Evolutionary conservation across 1,284 basidiomycete genomes (phyloP), one percentile per base, ranked within the genome.

Genomic region (Clitocybe nebularis): DNA sequence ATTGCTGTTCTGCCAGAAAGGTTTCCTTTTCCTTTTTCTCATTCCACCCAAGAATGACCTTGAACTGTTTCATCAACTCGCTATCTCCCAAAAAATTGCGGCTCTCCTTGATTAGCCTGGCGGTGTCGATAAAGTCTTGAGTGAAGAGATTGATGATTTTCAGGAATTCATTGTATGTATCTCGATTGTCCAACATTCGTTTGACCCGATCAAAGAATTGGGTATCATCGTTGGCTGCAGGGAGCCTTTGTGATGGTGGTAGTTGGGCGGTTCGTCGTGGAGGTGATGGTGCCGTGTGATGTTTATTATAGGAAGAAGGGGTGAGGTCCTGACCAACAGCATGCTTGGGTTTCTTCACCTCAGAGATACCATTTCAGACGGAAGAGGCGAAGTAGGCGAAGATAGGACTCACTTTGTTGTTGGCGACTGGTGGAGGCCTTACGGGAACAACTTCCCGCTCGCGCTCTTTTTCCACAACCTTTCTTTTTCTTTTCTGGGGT

Each of bases 171-270:
- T 94, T 89, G 69, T 96, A 98, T 3, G 86, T 85, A 41, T 92
- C 83, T 28, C 90, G 83, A 59, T 88, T 91, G 55, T 94, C 92
- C 46, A 97, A 75, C 34, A 80, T 77, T 47, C 87, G 87, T 63
- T 92, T 93, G 54, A 96, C 91, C 30, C 89, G 85, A 54, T 96
- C 92, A 59, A 99, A 98, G 70, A 98, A 97, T 41, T 87, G 84
- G 1, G 83, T 77, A 47, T 95, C 90, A 45, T 94, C 87, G 63
- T 43, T 79, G 61, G 54, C 51, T 2, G 55, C 44, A 10, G 58
- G 52, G 3, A 72, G 63, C 20, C 62, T 64, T 33, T 66, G 58
- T 45, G 68, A 62, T 37, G 61, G 55, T 16, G 59, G 54, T 10
- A 61, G 56, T 16, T 46, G 57, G 11, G 30, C 54, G 43, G 35